Evolutionary conservation across 2,329 filamentous ascomycete species (phyloP).

Genomic region (Trichoderma cornu-damae): DNA sequence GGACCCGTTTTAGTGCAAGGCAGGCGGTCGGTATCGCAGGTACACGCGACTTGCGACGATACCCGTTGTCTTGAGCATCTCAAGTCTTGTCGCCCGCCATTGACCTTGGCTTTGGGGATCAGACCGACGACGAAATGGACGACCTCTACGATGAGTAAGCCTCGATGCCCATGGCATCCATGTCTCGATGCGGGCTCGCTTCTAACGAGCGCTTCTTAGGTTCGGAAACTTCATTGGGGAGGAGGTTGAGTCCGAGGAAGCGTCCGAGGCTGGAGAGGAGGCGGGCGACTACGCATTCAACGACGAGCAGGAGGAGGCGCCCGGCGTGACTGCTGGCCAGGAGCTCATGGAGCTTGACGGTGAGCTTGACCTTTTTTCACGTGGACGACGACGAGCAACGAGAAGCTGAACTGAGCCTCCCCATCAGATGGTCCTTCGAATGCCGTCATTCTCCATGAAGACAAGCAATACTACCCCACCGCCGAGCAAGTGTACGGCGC

Average conservation of each 20-base stretch:
- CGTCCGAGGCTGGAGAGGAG: constrained; percentile 71
- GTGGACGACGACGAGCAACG: neutral
- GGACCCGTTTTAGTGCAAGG: constrained; percentile 13
- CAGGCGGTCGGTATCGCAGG: constrained; percentile 8
- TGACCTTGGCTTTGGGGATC: constrained; percentile 17
- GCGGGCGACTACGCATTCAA: constrained; percentile 77
- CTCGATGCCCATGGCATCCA: neutral
- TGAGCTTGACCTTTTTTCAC: constrained; percentile 33
- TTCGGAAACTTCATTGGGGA: constrained; percentile 99
- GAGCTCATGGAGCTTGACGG: constrained; percentile 93
- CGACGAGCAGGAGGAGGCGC: constrained; percentile 61
- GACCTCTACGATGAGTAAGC: constrained; percentile 91
- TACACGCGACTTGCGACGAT: constrained; percentile 20
- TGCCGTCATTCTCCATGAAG: constrained; percentile 95
- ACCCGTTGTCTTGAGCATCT: constrained; percentile 19
- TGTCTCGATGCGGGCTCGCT: neutral
- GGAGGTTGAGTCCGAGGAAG: constrained; percentile 76
- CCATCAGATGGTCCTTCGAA: constrained; percentile 75
- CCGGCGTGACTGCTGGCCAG: constrained; percentile 62
- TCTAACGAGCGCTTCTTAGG: constrained; percentile 41
- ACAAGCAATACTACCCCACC: constrained; percentile 99
- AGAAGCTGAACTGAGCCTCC: neutral
- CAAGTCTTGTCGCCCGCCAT: constrained; percentile 23
- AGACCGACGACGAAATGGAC: constrained; percentile 59
- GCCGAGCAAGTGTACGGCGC: constrained; percentile 91